phyloP scores from a whole-genome alignment of 106 monocot species.

The Vanilla planifolia region DNA sequence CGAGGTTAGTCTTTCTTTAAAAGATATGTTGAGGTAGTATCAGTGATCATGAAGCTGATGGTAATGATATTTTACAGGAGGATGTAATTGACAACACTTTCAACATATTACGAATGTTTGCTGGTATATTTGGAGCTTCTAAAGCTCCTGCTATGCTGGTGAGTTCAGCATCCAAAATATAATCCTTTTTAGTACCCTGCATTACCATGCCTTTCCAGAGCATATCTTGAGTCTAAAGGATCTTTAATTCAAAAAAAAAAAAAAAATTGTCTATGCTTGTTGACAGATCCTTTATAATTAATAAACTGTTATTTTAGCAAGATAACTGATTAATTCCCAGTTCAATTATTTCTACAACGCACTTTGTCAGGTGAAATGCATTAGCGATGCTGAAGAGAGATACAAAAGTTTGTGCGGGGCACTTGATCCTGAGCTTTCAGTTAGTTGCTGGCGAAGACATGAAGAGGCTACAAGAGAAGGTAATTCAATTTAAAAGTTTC shows the following conservation, averaged over 20 bases:
- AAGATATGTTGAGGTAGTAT: not conserved
- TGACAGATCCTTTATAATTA: no score
- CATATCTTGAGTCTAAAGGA: no score
- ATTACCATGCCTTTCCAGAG: not conserved
- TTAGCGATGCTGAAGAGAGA: constrained; percentile 66
- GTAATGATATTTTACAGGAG: constrained; percentile 36
- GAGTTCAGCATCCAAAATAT: constrained; percentile 9
- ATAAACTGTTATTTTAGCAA: no score
- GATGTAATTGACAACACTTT: constrained; percentile 83
- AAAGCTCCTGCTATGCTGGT: constrained; percentile 73
- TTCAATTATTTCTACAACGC: no score
- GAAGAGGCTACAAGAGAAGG: constrained; percentile 88
- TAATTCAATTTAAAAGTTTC: not conserved
- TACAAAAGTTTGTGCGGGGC: constrained; percentile 30
- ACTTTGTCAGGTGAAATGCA: constrained; percentile 61
- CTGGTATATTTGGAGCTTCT: constrained; percentile 64
- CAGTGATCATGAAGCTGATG: not conserved
- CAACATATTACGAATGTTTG: constrained; percentile 87
- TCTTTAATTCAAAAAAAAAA: no score
- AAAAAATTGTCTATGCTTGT: no score
- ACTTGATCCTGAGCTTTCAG: constrained; percentile 55
- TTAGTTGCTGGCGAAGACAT: constrained; percentile 59
- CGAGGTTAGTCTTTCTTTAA: constrained; percentile 46
- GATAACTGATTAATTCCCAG: no score
- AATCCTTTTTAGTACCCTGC: not conserved